These are phyloP conservation scores for Diaporthe helianthi DNA, from an alignment of 2,329 filamentous ascomycete species.

Conservation along the genomic window DNA sequence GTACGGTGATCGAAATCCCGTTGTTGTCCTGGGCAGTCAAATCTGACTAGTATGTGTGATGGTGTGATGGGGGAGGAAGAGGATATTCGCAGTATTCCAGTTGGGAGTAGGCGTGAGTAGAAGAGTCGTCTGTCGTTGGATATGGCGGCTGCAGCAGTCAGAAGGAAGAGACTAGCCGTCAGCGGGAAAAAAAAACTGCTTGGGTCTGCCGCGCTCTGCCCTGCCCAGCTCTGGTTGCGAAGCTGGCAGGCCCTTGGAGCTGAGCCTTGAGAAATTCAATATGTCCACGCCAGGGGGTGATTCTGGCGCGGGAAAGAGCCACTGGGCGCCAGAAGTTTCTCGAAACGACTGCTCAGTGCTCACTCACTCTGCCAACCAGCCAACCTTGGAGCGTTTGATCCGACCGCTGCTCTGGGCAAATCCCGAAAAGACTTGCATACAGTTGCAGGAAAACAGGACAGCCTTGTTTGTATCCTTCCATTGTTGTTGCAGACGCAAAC, in stretches of 20 bases:
- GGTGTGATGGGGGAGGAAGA: background rate
- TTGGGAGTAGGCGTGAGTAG: background rate
- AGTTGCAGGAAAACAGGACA: background rate
- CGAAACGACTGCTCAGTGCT: conserved; percentile 6
- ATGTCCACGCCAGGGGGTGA: background rate
- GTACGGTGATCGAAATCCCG: background rate
- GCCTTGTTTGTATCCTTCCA: background rate
- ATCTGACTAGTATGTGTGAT: conserved; percentile 7
- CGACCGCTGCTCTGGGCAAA: conserved; percentile 1
- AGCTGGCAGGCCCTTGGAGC: conserved; percentile 19
- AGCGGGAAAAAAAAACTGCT: conserved; percentile 10
- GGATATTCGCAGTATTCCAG: background rate
- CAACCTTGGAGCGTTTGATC: background rate
- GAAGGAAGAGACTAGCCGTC: background rate
- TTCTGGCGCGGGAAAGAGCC: background rate
- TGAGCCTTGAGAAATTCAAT: conserved; percentile 1
- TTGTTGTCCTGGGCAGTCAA: conserved; percentile 13
- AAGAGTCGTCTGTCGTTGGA: conserved; percentile 1
- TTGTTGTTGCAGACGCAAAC: conserved; percentile 17
- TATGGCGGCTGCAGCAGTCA: conserved; percentile 17
- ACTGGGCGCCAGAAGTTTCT: conserved; percentile 19
- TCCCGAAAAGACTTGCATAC: background rate
- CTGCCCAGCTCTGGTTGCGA: conserved; percentile 7
- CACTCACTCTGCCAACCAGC: background rate
- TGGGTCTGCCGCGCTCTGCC: conserved; percentile 18